phyloP scores from a whole-genome alignment of 495 filamentous ascomycete genomes.

The Penicillium subrubescens region DNA sequence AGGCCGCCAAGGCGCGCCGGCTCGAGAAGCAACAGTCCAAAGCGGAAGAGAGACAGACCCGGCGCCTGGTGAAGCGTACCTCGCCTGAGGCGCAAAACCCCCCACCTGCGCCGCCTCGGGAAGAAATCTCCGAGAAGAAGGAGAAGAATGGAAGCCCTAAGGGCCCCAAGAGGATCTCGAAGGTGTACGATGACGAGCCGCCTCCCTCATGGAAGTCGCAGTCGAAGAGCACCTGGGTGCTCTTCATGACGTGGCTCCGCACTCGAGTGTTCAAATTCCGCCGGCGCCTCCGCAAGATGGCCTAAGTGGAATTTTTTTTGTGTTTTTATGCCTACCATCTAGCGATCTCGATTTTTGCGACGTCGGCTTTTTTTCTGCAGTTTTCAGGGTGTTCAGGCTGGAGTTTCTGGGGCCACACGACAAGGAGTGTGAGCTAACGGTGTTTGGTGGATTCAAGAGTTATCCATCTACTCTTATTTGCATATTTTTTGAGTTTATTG shows the following conservation, averaged over 20 bases:
- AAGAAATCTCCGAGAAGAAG: constrained; percentile 21
- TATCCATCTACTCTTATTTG: not conserved
- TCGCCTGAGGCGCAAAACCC: constrained; percentile 17
- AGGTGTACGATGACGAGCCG: not conserved
- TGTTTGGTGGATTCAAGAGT: constrained; percentile 4
- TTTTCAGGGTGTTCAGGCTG: not conserved
- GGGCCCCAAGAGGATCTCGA: not conserved
- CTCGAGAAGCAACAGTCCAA: constrained; percentile 57
- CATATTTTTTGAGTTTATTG: not conserved
- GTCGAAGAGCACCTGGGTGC: constrained; percentile 48
- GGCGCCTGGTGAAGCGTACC: constrained; percentile 36
- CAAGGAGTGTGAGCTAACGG: constrained; percentile 6
- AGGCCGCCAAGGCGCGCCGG: constrained; percentile 59
- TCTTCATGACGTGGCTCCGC: constrained; percentile 51
- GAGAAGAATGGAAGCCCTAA: constrained; percentile 18
- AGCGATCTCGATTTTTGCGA: constrained; percentile 15
- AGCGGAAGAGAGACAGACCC: constrained; percentile 46
- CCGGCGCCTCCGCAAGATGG: constrained; percentile 38
- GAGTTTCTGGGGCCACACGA: constrained; percentile 1
- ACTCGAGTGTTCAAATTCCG: constrained; percentile 50
- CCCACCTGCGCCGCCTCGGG: constrained; percentile 10
- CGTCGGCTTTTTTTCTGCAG: constrained; percentile 16
- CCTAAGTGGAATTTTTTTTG: constrained; percentile 18
- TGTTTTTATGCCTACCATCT: constrained; percentile 10
- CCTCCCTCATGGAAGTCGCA: constrained; percentile 39